Percentiles rank a stretch among this genome's conserved stretches.
These are phyloP conservation scores for Rheum nobile DNA, from an alignment of 148 eudicot genomes.

Conservation along the genomic window DNA sequence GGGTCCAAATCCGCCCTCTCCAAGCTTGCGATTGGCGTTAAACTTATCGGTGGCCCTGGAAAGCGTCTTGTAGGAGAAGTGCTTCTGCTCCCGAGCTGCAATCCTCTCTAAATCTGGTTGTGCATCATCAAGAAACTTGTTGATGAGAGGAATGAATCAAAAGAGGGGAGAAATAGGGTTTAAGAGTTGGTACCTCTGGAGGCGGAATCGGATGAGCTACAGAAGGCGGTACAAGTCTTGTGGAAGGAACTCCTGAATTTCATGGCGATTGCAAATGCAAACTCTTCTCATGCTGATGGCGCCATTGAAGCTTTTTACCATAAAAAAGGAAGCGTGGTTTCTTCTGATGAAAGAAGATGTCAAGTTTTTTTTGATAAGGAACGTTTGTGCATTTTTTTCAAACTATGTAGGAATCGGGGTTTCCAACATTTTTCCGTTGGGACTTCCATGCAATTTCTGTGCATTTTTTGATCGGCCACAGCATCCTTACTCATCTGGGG, in stretches of 20 bases:
- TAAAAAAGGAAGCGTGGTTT: too few relatives aligned
- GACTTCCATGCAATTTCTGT: too few relatives aligned
- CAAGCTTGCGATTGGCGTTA: constrained; percentile 56
- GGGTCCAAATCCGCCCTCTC: constrained; percentile 97
- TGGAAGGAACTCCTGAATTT: background rate
- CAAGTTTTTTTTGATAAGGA: too few relatives aligned
- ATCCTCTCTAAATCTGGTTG: constrained; percentile 41
- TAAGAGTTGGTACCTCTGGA: background rate
- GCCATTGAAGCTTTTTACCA: background rate
- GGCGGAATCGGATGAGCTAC: background rate
- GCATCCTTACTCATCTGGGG: too few relatives aligned
- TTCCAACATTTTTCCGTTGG: too few relatives aligned
- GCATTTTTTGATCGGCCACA: too few relatives aligned
- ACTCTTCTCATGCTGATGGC: background rate
- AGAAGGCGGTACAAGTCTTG: background rate
- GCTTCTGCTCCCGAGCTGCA: constrained; percentile 75
- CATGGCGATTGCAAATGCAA: background rate
- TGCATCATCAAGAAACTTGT: background rate
- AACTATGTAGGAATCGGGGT: too few relatives aligned
- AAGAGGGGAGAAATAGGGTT: background rate
- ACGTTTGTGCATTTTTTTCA: too few relatives aligned
- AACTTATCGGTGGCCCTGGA: constrained; percentile 63
- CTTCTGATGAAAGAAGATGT: background rate
- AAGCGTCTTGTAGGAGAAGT: constrained; percentile 43
- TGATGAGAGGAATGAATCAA: background rate